phyloP scores from a whole-genome alignment of 176 grass and related monocot genomes.

The Microstegium vimineum region DNA sequence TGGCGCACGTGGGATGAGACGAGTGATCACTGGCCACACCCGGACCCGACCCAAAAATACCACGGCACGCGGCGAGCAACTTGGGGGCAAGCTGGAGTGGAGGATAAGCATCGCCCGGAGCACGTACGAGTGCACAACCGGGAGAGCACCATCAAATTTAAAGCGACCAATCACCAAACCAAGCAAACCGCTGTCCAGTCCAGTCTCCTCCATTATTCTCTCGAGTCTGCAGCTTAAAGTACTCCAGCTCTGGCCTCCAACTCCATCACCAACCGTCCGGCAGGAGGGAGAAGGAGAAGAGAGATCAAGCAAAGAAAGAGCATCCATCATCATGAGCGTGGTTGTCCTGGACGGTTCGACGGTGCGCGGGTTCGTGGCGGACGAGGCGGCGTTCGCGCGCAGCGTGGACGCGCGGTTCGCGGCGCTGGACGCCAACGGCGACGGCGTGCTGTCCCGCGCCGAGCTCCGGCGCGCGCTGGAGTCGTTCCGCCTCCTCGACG shows the following conservation, averaged over 20 bases:
- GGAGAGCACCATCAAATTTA: no score
- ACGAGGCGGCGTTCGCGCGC: conserved; percentile 64
- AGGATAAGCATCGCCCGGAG: no score
- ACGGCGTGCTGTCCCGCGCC: conserved; percentile 81
- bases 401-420: conserved; percentile 71
- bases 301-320: background rate
- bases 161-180: background rate
- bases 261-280: no score
- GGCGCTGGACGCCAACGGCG: conserved; percentile 83
- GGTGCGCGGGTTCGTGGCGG: conserved; percentile 67
- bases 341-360: conserved; percentile 78
- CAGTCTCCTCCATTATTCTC: no score
- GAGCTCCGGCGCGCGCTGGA: conserved; percentile 91
- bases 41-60: background rate
- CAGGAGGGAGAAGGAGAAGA: background rate
- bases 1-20: background rate
- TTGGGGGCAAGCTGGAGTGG: no score
- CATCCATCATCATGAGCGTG: conserved; percentile 65
- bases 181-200: background rate
- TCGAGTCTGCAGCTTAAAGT: no score
- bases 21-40: background rate
- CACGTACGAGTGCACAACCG: no score
- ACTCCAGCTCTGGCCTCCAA: background rate
- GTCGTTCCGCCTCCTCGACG: conserved; percentile 92
- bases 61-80: background rate